Base-by-base conservation (phyloP, 345 rosid species). In the Salix arbutifolia region DNA sequence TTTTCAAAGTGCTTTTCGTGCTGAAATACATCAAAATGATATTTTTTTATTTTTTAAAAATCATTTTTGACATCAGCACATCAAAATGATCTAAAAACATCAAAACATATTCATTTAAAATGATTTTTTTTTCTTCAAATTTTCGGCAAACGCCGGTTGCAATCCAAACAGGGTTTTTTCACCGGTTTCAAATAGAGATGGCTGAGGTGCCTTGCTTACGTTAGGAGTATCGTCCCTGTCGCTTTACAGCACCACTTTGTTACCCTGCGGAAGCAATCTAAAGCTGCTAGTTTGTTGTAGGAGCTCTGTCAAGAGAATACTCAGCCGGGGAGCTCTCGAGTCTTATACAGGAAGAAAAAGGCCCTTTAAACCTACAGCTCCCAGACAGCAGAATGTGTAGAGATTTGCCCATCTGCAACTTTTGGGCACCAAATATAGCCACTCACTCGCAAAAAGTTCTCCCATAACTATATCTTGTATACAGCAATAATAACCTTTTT, bases 141-240 rank as follows among this genome's bases (percentile, higher is more conserved):
- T n/a, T n/a, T n/a, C n/a, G n/a, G n/a, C n/a, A n/a, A n/a, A n/a
- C n/a, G n/a, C n/a, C n/a, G n/a, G n/a, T n/a, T n/a, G n/a, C n/a
- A n/a, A n/a, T n/a, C n/a, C n/a, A n/a, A n/a, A n/a, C n/a, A n/a
- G n/a, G n/a, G n/a, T n/a, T n/a, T n/a, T n/a, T n/a, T n/a, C n/a
- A n/a, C n/a, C n/a, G n/a, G 17, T 8, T 26, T 64, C 7, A 64
- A 2, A 31, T 30, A 31, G 42, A 8, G 6, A 2, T 23, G 67
- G 38, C 72, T 71, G 67, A 67, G 86, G 84, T 83, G 76, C 78
- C 60, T 87, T 87, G 83, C 89, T 87, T 84, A 82, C 62, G 48
- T 56, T 10, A 76, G 72, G 77, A 71, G 81, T 6, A 9, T 23
- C 60, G 48, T 84, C 76, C 70, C 85, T 7, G 83, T 84, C 81